Percentiles rank a stretch among this genome's conserved stretches.
Conservation (phyloP, 1,284 basidiomycete species). For the Ceratobasidium sp. region DNA sequence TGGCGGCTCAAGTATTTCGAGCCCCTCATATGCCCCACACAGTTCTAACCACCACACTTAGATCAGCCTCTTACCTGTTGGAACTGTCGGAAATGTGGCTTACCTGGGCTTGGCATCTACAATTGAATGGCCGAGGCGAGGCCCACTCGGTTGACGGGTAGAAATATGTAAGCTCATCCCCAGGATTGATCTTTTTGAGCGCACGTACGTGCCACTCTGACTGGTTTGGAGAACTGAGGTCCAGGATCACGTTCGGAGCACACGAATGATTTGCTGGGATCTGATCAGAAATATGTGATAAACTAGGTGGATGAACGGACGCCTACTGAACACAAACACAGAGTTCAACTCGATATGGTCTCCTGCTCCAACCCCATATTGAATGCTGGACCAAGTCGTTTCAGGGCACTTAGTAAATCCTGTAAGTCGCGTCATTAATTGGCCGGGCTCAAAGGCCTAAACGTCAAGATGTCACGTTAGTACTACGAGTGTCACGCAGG, state of each 20-base stretch:
- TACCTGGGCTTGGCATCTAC: conserved; percentile 8
- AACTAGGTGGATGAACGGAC: neutral
- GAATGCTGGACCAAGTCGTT: conserved; percentile 62
- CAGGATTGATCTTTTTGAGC: conserved; percentile 56
- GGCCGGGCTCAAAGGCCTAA: conserved; percentile 21
- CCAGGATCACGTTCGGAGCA: conserved; percentile 70
- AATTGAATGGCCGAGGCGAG: conserved; percentile 75
- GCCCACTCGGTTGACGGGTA: conserved; percentile 81
- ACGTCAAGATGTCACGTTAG: neutral
- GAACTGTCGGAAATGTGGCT: neutral
- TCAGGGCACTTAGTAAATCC: neutral
- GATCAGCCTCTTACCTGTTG: neutral
- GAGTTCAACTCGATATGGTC: conserved; percentile 74
- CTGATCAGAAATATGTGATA: neutral
- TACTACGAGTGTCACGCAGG: neutral
- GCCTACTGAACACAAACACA: conserved; percentile 69
- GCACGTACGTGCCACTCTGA: conserved; percentile 62
- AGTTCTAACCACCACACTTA: neutral
- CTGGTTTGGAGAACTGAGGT: conserved; percentile 63
- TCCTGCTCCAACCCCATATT: conserved; percentile 59
- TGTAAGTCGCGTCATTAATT: conserved; percentile 10
- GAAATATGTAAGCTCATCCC: conserved; percentile 68
- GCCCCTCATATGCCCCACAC: neutral
- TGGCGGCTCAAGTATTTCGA: conserved; percentile 28
- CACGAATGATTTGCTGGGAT: conserved; percentile 74